Evolutionary conservation across 331 rosid species (phyloP), one percentile per base, ranked within the genome.

Genomic region (Ulmus americana): DNA sequence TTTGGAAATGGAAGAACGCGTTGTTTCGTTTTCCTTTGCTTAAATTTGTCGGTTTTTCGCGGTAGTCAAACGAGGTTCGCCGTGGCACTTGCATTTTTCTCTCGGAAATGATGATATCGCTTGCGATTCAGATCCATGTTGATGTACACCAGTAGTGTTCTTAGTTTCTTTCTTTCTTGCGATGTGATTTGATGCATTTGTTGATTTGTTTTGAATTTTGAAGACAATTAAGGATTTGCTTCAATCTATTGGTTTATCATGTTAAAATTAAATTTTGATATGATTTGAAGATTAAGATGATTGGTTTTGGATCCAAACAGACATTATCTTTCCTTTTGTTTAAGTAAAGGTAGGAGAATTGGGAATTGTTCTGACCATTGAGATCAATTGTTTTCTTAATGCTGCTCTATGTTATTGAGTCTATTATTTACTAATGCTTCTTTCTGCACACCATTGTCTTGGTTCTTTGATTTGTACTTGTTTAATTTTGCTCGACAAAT

Each of bases 401-500:
- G 35, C 35, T 28, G 35, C 35, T 28, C 35, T 28, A 28, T 4
- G 1, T 7, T 12, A 16, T 12, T 48, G 16, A 48, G 55, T 59
- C 63, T 3, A 39, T 51, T n/a, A 6, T 45, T 71, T 18, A 12
- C 44, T 9, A 40, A 4, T 49, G 51, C 59, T 51, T 8, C n/a
- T 22, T n/a, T 44, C 10, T 38, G 22, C 9, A 3, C 52, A 10
- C 65, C 9, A 10, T 39, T 35, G 48, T 55, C 40, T 28, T 39
- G 42, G 42, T 45, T 6, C 4, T 50, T 18, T 63, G 8, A 38
- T 43, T 22, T 46, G 46, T 15, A 6, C 72, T 58, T 41, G 62
- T 55, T 10, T 69, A 2, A 39, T 64, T 61, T 68, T 59, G 39
- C 60, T 60, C 39, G 63, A 65, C 12, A 70, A 39, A 44, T 65